Conservation (phyloP, 169 alveolate genomes). For the Babesia ovis region DNA sequence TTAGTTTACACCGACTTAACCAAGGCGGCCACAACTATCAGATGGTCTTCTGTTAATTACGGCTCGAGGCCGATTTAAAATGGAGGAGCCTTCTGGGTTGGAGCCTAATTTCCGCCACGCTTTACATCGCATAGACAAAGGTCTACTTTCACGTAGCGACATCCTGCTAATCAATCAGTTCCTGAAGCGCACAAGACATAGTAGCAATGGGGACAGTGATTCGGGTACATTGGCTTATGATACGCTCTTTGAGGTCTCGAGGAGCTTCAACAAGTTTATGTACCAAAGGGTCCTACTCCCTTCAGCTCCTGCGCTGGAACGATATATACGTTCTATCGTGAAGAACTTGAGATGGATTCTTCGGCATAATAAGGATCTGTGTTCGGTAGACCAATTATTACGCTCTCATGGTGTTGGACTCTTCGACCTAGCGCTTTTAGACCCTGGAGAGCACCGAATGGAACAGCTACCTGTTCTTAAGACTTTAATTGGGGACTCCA, state of each 20-base stretch:
- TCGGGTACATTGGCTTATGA: background rate
- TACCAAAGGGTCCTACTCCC: constrained; percentile 7
- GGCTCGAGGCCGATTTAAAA: background rate
- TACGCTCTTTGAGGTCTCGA: background rate
- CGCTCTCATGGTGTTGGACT: constrained; percentile 5
- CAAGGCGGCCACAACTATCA: background rate
- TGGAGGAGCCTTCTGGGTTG: constrained; percentile 3
- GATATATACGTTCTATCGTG: background rate
- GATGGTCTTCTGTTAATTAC: background rate
- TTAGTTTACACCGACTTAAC: background rate
- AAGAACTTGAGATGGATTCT: background rate
- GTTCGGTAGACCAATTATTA: background rate
- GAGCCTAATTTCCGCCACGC: constrained; percentile 14
- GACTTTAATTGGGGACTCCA: background rate
- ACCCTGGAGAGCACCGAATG: background rate
- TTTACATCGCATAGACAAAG: constrained; percentile 10
- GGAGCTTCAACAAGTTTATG: constrained; percentile 22
- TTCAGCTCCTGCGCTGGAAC: constrained; percentile 4
- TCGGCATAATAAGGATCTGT: background rate
- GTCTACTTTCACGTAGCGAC: constrained; percentile 25
- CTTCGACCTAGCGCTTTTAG: constrained; percentile 3
- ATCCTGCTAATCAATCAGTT: background rate
- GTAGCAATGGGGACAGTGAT: background rate
- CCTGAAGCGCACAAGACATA: background rate
- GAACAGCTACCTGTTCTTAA: constrained; percentile 16